Conservation (phyloP, 148 eudicot species). For the Suaeda aralocaspica region DNA sequence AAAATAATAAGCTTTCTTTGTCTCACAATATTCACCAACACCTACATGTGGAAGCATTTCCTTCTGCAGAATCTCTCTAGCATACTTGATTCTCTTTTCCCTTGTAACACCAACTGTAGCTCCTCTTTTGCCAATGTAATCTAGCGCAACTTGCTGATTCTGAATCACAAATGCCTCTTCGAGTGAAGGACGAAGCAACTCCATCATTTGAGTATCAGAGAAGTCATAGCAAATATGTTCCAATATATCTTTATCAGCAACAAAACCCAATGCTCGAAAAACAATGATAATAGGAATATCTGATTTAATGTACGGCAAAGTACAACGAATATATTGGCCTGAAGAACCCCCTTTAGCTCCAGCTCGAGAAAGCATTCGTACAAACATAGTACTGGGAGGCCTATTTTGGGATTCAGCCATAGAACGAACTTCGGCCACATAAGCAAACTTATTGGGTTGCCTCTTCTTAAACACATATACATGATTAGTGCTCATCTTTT, state of each 20-base stretch:
- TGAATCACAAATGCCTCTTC: slow-evolving; percentile 99
- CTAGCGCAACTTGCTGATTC: slow-evolving; percentile 96
- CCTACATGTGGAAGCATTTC: slow-evolving; percentile 99
- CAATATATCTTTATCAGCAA: slow-evolving; percentile 94
- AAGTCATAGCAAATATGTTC: slow-evolving; percentile 98
- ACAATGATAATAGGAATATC: slow-evolving; percentile 95
- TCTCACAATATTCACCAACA: slow-evolving; percentile 92
- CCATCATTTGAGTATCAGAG: slow-evolving; percentile 95
- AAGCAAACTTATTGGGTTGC: slow-evolving; percentile 98
- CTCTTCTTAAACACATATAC: slow-evolving; percentile 97
- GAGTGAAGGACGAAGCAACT: slow-evolving; percentile 87
- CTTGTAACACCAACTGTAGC: slow-evolving; percentile 85
- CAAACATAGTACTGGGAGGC: slow-evolving; percentile 98
- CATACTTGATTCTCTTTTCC: slow-evolving; percentile 96
- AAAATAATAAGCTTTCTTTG: slow-evolving; percentile 96
- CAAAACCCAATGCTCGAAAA: slow-evolving; percentile 93
- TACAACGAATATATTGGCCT: slow-evolving; percentile 93
- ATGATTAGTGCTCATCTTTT: slow-evolving; percentile 99
- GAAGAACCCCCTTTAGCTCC: slow-evolving; percentile 99
- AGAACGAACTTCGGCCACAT: slow-evolving; percentile 92
- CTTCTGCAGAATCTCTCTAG: slow-evolving; percentile 90
- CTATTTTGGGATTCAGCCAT: slow-evolving; percentile 96
- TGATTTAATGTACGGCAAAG: slow-evolving; percentile 85
- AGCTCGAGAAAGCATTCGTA: slow-evolving; percentile 91
- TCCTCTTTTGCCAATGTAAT: slow-evolving; percentile 97